Evolutionary conservation across 257 asterid genomes (phyloP).

Genomic region (Nicotiana knightiana): DNA sequence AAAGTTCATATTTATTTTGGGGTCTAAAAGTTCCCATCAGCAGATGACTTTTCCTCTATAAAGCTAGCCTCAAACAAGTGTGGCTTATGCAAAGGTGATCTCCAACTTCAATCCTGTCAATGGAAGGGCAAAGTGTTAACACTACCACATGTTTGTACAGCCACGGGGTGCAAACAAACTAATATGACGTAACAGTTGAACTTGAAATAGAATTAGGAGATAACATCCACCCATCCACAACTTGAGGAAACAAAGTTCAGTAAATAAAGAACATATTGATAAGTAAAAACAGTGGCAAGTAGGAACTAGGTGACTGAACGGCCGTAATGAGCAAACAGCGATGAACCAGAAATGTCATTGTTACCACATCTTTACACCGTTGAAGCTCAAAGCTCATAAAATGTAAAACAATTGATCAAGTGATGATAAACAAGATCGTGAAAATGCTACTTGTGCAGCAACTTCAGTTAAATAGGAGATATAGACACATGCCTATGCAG

Average conservation of each 20-base stretch:
- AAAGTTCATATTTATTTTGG: neutral
- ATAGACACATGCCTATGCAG: neutral
- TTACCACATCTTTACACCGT: no score
- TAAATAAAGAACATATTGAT: neutral
- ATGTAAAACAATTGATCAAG: no score
- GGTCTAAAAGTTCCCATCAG: neutral
- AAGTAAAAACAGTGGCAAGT: neutral
- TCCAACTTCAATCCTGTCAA: slow-evolving; percentile 10
- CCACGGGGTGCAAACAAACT: neutral
- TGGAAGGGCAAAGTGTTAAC: neutral
- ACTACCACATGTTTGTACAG: neutral
- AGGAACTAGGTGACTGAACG: neutral
- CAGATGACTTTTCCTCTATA: neutral
- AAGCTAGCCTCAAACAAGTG: neutral
- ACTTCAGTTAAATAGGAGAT: neutral
- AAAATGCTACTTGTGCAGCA: neutral
- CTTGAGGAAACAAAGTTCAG: neutral
- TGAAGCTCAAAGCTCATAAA: no score
- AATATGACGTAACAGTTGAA: neutral
- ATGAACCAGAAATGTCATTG: no score
- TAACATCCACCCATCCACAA: neutral
- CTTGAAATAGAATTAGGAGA: neutral
- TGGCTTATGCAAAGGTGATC: neutral
- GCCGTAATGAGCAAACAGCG: no score
- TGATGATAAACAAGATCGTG: neutral